These are phyloP conservation scores for Gardenia jasminoides DNA, from an alignment of 257 asterid species.

Conservation along the genomic window DNA sequence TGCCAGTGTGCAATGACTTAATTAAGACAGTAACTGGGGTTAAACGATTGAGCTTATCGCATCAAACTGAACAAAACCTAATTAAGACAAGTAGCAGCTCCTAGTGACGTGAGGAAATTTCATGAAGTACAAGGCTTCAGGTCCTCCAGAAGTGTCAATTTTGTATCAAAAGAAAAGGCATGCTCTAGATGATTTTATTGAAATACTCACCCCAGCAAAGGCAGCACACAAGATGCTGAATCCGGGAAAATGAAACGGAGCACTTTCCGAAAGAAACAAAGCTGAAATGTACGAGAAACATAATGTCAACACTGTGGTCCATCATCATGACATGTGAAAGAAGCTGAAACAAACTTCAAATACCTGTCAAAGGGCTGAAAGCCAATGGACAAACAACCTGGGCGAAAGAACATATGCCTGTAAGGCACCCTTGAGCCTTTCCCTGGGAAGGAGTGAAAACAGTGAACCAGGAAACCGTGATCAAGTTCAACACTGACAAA, in stretches of 20 bases:
- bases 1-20: not conserved
- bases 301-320: not conserved
- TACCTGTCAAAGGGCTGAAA: conserved; percentile 86
- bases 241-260: conserved; percentile 91
- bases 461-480: not conserved
- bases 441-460: conserved; percentile 39
- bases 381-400: conserved; percentile 71
- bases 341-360: not conserved
- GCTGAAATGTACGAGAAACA: conserved; percentile 34
- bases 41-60: not conserved
- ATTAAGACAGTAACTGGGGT: not conserved
- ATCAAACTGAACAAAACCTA: not conserved
- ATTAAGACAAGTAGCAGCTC: not conserved
- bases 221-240: conserved; percentile 80
- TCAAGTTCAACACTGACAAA: not conserved
- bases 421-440: conserved; percentile 89
- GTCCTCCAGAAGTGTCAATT: not conserved
- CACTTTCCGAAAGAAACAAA: conserved; percentile 63
- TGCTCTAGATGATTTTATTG: not conserved
- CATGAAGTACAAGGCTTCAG: not conserved
- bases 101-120: not conserved
- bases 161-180: not conserved
- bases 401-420: conserved; percentile 76
- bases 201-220: conserved; percentile 59
- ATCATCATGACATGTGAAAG: not conserved